phyloP scores from a whole-genome alignment of 2,329 filamentous ascomycete species.

The Ilyonectria mors-panacis region DNA sequence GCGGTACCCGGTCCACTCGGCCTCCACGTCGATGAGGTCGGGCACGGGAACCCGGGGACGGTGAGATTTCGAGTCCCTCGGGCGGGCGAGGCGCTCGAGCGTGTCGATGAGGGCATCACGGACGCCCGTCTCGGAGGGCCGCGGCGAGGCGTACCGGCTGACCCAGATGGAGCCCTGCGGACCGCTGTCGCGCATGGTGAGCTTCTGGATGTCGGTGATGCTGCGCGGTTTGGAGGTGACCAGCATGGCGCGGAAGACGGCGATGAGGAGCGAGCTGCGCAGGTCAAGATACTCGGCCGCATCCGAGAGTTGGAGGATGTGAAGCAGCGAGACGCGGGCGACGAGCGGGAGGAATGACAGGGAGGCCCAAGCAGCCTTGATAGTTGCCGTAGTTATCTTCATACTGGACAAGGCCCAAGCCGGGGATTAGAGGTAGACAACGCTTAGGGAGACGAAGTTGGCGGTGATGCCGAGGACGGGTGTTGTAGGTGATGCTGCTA shows the following conservation, averaged over 20 bases:
- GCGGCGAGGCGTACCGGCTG: slow-evolving; percentile 75
- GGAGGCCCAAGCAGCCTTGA: slow-evolving; percentile 50
- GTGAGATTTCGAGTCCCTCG: slow-evolving; percentile 18
- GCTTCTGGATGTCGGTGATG: slow-evolving; percentile 74
- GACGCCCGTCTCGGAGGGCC: slow-evolving; percentile 69
- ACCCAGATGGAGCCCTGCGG: slow-evolving; percentile 89
- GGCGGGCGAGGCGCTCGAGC: slow-evolving; percentile 57
- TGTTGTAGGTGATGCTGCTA: background rate
- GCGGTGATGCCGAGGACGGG: background rate
- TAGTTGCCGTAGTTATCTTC: slow-evolving; percentile 31
- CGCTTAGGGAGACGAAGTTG: background rate
- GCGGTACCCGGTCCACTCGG: slow-evolving; percentile 83
- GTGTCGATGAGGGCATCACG: slow-evolving; percentile 71
- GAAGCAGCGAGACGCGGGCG: slow-evolving; percentile 72
- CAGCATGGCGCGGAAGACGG: slow-evolving; percentile 78
- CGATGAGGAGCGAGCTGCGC: slow-evolving; percentile 79
- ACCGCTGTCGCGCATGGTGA: slow-evolving; percentile 74
- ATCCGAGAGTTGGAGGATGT: slow-evolving; percentile 77
- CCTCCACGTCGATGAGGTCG: slow-evolving; percentile 71
- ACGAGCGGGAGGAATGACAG: slow-evolving; percentile 73
- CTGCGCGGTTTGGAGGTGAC: slow-evolving; percentile 60
- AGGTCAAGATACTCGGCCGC: slow-evolving; percentile 85
- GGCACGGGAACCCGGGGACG: slow-evolving; percentile 57
- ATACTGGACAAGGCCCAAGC: background rate
- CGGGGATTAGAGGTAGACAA: background rate